phyloP scores from a whole-genome alignment of 2,329 filamentous ascomycete species.

The Calonectria pseudoreteaudii region DNA sequence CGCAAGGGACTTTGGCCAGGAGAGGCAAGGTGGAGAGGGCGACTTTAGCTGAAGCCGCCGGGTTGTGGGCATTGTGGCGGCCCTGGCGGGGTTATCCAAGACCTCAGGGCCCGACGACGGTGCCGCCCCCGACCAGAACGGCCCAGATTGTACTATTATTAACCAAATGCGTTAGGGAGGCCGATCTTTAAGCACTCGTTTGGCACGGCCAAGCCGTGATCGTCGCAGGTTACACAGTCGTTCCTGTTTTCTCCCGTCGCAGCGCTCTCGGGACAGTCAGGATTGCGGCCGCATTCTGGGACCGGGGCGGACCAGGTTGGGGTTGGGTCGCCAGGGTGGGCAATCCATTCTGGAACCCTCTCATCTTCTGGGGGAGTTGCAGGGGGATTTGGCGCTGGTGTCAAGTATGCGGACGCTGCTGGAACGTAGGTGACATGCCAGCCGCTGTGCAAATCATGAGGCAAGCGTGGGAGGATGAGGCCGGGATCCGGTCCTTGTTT shows the following conservation, averaged over 20 bases:
- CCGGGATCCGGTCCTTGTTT: conserved; percentile 4
- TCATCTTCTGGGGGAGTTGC: conserved; percentile 10
- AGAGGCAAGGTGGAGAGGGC: conserved; percentile 34
- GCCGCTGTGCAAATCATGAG: conserved; percentile 16
- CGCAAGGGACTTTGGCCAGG: conserved; percentile 27
- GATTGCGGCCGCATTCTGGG: conserved; percentile 15
- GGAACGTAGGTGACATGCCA: conserved; percentile 25
- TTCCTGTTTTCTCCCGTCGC: conserved; percentile 1
- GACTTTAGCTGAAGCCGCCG: conserved; percentile 31
- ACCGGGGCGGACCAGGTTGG: conserved; percentile 1
- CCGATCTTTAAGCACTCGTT: neutral
- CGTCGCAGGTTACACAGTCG: neutral
- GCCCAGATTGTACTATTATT: conserved; percentile 15
- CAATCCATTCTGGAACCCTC: conserved; percentile 10
- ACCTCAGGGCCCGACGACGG: conserved; percentile 2
- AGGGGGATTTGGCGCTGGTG: neutral
- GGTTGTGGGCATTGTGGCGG: conserved; percentile 31
- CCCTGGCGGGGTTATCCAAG: conserved; percentile 28
- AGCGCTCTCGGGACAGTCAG: neutral
- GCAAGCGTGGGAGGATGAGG: conserved; percentile 4
- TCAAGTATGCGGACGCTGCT: conserved; percentile 17
- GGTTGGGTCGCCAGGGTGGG: conserved; percentile 5
- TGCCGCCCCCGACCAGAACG: neutral
- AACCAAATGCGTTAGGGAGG: neutral
- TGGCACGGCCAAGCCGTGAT: conserved; percentile 1